Evolutionary conservation across 768 basidiomycete genomes (phyloP), one percentile per base, ranked within the genome.

Genomic region (Boletus eberwhitei): DNA sequence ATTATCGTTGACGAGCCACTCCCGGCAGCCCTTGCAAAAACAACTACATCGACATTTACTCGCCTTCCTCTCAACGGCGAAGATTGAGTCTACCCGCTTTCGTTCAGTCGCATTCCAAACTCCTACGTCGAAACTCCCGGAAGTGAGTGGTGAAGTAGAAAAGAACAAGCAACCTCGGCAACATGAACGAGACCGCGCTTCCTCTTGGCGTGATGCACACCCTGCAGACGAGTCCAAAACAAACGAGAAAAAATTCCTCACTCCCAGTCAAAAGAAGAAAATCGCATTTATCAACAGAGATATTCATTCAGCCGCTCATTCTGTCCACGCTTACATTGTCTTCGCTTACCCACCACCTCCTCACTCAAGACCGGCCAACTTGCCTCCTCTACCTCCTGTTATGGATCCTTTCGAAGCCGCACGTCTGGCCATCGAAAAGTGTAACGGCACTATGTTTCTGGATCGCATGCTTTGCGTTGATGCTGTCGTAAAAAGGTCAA

Each of bases 261-360:
- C 83, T 8, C 80, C 91, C 0, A 80, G 79, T 48, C 90, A 97
- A 72, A 98, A 96, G 77, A 91, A 95, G 74, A 90, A 87, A 59
- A 84, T 98, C 50, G 91, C 93, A 0, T 97, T 94, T 70, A 97
- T 98, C 68, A 90, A 93, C 66, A 86, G 86, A 50, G 92, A 96
- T 61, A 84, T 98, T 64, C 93, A 98, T 71, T 75, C 85, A 2
- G 79, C 82, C 34, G 86, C 87, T 5, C 84, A 84, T 61, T 79
- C 83, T 17, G 82, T 91, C 54, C 90, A 94, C 64, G 90, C 92
- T 1, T 99, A 99, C 69, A 72, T 96, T 44, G 93, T 98, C 19
- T 93, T 98, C 68, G 90, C 91, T 1, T 84, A 93, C 63, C 79
- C 84, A 8, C 55, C 66, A 4, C 79, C 78, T 3, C 55, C 80